phyloP scores from a whole-genome alignment of 2,329 filamentous ascomycete species.

The Ceratocystis colombiana region DNA sequence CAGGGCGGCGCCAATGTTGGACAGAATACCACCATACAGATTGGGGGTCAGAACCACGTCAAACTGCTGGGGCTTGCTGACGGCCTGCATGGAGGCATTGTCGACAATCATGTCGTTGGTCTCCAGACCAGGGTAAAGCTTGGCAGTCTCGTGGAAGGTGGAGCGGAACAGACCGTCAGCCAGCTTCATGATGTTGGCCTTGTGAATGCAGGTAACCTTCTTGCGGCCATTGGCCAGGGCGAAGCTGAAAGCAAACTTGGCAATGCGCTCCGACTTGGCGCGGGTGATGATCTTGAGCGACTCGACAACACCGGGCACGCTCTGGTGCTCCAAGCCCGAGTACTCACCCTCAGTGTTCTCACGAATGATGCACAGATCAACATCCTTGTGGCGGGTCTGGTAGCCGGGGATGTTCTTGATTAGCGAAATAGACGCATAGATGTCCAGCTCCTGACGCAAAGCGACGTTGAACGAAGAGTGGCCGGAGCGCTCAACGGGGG shows the following conservation, averaged over 20 bases:
- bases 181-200: slow-evolving; percentile 99
- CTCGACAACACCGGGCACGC: slow-evolving; percentile 90
- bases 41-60: slow-evolving; percentile 99
- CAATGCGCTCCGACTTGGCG: slow-evolving; percentile 97
- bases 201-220: slow-evolving; percentile 99
- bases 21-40: slow-evolving; percentile 95
- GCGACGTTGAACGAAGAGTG: slow-evolving; percentile 99
- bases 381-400: slow-evolving; percentile 90
- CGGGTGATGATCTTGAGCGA: slow-evolving; percentile 99
- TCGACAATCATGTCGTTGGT: slow-evolving; percentile 99
- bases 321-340: slow-evolving; percentile 97
- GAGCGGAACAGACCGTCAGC: slow-evolving; percentile 97
- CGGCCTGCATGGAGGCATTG: slow-evolving; percentile 99
- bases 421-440: slow-evolving; percentile 93
- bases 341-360: slow-evolving; percentile 99
- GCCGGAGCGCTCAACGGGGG: slow-evolving; percentile 88
- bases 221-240: slow-evolving; percentile 97
- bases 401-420: slow-evolving; percentile 99
- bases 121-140: slow-evolving; percentile 92
- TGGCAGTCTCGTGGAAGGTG: slow-evolving; percentile 86
- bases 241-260: slow-evolving; percentile 97
- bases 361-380: slow-evolving; percentile 98
- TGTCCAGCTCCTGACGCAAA: slow-evolving; percentile 97
- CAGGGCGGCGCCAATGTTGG: slow-evolving; percentile 95
- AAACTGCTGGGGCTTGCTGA: slow-evolving; percentile 92